Evolutionary conservation across 352 stramenopile genomes (phyloP).

Genomic region (Thalassiosira gravida): DNA sequence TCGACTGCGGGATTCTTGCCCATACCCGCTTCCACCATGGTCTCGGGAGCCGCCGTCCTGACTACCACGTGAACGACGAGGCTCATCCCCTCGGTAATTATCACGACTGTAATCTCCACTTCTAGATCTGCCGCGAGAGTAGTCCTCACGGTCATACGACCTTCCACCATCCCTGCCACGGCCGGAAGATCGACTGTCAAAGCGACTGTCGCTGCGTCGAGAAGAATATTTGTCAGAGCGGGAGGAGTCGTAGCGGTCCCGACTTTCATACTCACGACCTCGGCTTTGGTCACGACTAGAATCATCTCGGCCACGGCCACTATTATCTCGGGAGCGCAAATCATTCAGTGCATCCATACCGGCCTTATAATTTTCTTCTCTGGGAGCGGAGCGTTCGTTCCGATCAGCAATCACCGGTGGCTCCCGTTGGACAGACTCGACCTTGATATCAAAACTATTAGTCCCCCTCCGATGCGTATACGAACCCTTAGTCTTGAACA

Average conservation of each 20-base stretch:
- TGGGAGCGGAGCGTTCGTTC: background rate
- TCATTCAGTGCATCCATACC: slow-evolving; percentile 1
- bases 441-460: slow-evolving; percentile 11
- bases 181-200: slow-evolving; percentile 18
- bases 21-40: slow-evolving; percentile 6
- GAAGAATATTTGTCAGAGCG: slow-evolving; percentile 15
- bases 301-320: no score
- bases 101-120: slow-evolving; percentile 10
- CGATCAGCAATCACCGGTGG: background rate
- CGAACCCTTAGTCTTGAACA: slow-evolving; percentile 20
- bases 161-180: slow-evolving; percentile 5
- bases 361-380: no score
- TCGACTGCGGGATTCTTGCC: slow-evolving; percentile 1
- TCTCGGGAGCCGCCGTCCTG: slow-evolving; percentile 10
- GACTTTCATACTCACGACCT: background rate
- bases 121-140: slow-evolving; percentile 5
- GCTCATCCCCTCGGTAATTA: slow-evolving; percentile 11
- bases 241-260: slow-evolving; percentile 1
- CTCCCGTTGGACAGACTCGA: background rate
- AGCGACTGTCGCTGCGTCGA: slow-evolving; percentile 5
- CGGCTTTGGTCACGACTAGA: background rate
- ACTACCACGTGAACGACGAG: slow-evolving; percentile 9
- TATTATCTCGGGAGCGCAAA: slow-evolving; percentile 3
- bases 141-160: slow-evolving; percentile 6
- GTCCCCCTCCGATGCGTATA: slow-evolving; percentile 29